Percentiles rank a stretch among this genome's conserved stretches.
These are phyloP conservation scores for Cokeromyces recurvatus DNA, from an alignment of 371 early-diverging fungal species.

Conservation along the genomic window DNA sequence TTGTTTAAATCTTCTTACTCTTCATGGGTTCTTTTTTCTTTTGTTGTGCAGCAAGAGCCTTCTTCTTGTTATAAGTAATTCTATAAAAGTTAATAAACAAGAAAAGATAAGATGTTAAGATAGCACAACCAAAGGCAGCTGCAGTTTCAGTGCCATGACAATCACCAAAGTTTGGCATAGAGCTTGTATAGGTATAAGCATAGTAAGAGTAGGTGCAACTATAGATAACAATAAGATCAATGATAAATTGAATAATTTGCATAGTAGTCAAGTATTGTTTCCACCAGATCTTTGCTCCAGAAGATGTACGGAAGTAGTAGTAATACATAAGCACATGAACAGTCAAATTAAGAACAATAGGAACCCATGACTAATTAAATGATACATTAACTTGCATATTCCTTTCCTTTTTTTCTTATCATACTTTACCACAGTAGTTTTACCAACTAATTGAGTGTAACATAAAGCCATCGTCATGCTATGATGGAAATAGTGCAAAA, in stretches of 20 bases:
- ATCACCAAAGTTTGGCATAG: conserved; percentile 63
- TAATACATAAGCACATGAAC: conserved; percentile 89
- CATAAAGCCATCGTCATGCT: conserved; percentile 79
- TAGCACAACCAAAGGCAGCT: conserved; percentile 70
- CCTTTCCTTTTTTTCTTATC: not conserved
- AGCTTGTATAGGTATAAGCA: conserved; percentile 46
- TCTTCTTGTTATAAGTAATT: conserved; percentile 63
- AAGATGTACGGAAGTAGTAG: conserved; percentile 81
- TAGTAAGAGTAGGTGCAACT: conserved; percentile 71
- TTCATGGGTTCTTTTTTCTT: not conserved
- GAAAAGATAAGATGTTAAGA: conserved; percentile 74
- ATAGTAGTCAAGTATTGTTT: conserved; percentile 83
- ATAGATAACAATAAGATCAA: conserved; percentile 72
- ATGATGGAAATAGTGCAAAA: conserved; percentile 84
- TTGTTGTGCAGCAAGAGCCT: not conserved
- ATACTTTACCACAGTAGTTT: conserved; percentile 62
- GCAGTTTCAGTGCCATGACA: conserved; percentile 73
- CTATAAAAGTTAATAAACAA: conserved; percentile 84
- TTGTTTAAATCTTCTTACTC: conserved; percentile 1
- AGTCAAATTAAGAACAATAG: conserved; percentile 71
- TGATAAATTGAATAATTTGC: conserved; percentile 84
- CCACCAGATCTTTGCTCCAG: conserved; percentile 82
- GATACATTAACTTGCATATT: not conserved
- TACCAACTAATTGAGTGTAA: conserved; percentile 69
- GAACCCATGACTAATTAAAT: conserved; percentile 57